Evolutionary conservation across 768 basidiomycete species (phyloP).

Genomic region (Lyophyllum semitale): DNA sequence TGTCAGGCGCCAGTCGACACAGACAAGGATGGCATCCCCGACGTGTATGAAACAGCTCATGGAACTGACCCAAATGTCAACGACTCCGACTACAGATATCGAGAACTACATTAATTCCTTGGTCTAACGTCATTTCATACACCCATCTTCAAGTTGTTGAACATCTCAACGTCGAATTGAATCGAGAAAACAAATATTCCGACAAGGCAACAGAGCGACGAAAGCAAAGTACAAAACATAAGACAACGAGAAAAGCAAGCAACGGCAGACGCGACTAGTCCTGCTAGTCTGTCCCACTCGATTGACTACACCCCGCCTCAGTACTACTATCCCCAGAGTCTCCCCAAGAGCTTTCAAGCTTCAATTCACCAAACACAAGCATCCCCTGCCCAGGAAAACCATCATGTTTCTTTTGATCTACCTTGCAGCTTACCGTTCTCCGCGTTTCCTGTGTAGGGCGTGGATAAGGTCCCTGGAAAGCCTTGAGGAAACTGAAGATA

Average conservation of each 20-base stretch:
- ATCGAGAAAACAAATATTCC: background rate
- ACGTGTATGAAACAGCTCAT: slow-evolving; percentile 32
- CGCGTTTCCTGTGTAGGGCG: slow-evolving; percentile 22
- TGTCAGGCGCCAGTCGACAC: slow-evolving; percentile 28
- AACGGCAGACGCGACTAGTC: background rate
- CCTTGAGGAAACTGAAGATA: no score
- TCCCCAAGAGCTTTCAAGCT: slow-evolving; percentile 2
- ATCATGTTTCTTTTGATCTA: slow-evolving; percentile 6
- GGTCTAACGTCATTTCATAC: slow-evolving; percentile 10
- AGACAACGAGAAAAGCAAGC: slow-evolving; percentile 2
- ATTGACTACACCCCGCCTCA: slow-evolving; percentile 7
- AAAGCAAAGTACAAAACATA: slow-evolving; percentile 13
- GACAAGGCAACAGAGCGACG: slow-evolving; percentile 3
- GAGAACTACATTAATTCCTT: slow-evolving; percentile 38
- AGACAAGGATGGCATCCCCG: slow-evolving; percentile 35
- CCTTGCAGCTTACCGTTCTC: slow-evolving; percentile 28
- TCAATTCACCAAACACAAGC: slow-evolving; percentile 5
- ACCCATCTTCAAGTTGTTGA: background rate
- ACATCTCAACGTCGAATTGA: no score
- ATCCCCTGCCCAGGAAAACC: slow-evolving; percentile 17
- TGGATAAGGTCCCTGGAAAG: slow-evolving; percentile 19
- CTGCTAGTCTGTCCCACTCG: slow-evolving; percentile 2
- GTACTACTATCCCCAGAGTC: slow-evolving; percentile 8
- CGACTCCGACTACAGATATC: slow-evolving; percentile 32
- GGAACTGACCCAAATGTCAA: slow-evolving; percentile 31